These are phyloP conservation scores for Ophiobolus disseminans DNA, from an alignment of 2,329 filamentous ascomycete species.

Conservation along the genomic window DNA sequence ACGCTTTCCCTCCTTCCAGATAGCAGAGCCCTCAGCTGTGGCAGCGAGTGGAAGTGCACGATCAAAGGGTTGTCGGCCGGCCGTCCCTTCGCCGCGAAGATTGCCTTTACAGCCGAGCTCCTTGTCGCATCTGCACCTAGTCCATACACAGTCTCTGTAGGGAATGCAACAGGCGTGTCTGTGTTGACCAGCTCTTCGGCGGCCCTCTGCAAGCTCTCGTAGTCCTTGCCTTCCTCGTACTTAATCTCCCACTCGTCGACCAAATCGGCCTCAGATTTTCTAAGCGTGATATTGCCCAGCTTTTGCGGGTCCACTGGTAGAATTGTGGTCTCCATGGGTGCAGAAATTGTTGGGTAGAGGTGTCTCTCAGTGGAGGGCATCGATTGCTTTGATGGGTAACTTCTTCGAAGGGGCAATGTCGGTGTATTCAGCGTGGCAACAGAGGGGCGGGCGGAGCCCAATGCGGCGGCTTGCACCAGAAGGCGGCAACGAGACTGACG, in stretches of 20 bases:
- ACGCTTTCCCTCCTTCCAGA: constrained; percentile 18
- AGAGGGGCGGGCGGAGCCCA: constrained; percentile 17
- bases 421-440: constrained; percentile 34
- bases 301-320: constrained; percentile 51
- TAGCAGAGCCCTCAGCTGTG: constrained; percentile 74
- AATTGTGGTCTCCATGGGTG: constrained; percentile 47
- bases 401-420: constrained; percentile 3
- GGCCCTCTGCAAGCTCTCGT: constrained; percentile 66
- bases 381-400: neutral
- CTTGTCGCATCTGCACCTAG: constrained; percentile 95
- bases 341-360: constrained; percentile 2
- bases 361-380: neutral
- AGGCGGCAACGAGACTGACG: constrained; percentile 19
- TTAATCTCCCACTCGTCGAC: constrained; percentile 46
- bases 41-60: constrained; percentile 83
- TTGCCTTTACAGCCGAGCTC: constrained; percentile 82
- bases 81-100: constrained; percentile 87
- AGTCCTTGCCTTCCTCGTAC: constrained; percentile 52
- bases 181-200: constrained; percentile 69
- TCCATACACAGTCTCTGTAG: constrained; percentile 97
- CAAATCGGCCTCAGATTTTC: constrained; percentile 38
- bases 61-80: constrained; percentile 96
- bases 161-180: constrained; percentile 86
- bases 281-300: constrained; percentile 48
- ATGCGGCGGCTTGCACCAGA: constrained; percentile 36